These are phyloP conservation scores for Leccinum ochraceum DNA, from an alignment of 768 basidiomycete species.

Conservation along the genomic window DNA sequence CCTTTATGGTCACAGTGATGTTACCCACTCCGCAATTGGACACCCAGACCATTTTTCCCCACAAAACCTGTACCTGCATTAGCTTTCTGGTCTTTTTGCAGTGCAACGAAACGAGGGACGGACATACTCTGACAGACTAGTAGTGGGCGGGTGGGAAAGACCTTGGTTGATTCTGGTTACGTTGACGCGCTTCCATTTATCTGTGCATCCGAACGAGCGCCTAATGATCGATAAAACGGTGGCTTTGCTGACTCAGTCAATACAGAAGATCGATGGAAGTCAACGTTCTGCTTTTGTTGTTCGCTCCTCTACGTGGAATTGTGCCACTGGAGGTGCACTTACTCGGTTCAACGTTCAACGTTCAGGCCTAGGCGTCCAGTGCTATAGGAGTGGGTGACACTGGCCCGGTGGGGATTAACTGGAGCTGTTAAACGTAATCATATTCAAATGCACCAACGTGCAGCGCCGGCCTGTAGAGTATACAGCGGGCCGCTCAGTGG, in stretches of 20 bases:
- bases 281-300: not conserved
- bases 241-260: not conserved
- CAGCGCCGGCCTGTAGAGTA: no score
- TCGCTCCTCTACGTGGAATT: not conserved
- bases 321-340: not conserved
- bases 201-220: not conserved
- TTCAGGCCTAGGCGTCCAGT: not conserved
- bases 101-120: not conserved
- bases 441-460: no score
- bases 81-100: not conserved
- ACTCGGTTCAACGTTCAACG: not conserved
- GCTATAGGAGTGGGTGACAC: no score
- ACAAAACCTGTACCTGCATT: not conserved
- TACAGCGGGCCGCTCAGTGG: no score
- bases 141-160: not conserved
- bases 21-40: conserved; percentile 6
- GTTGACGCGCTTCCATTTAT: not conserved
- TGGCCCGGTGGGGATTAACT: not conserved
- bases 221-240: not conserved
- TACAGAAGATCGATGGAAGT: not conserved
- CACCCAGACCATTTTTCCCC: conserved; percentile 19
- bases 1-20: conserved; percentile 10
- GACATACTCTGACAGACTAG: not conserved
- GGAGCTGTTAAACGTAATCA: not conserved
- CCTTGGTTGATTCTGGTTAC: not conserved